phyloP scores from a whole-genome alignment of 1,284 basidiomycete species.

The Mycena sp. region DNA sequence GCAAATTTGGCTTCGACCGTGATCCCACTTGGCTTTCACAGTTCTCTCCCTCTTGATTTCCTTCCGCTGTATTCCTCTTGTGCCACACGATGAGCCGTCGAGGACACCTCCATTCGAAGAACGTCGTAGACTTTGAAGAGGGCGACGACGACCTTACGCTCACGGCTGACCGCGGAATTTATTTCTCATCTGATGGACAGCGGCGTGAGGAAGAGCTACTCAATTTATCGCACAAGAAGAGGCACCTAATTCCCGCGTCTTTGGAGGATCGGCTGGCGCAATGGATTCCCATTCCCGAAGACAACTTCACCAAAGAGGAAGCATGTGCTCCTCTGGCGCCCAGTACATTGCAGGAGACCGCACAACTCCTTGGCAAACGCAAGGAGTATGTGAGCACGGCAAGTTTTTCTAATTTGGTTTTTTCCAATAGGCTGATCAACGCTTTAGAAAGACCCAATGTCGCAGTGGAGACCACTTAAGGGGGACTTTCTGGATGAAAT shows the following conservation, averaged over 20 bases:
- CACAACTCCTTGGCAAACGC: constrained; percentile 7
- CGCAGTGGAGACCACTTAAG: background rate
- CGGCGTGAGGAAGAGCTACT: background rate
- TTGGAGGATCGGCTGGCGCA: background rate
- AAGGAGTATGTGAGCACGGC: constrained; percentile 16
- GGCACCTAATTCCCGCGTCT: background rate
- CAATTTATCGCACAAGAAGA: background rate
- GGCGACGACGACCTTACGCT: background rate
- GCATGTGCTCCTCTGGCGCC: background rate
- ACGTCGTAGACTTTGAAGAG: background rate
- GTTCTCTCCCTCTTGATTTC: too few species aligned
- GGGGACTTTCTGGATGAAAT: constrained; percentile 13
- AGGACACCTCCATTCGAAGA: background rate
- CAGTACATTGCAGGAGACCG: background rate
- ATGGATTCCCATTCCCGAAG: constrained; percentile 14
- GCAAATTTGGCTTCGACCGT: too few species aligned
- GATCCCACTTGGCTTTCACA: too few species aligned
- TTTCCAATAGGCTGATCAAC: background rate
- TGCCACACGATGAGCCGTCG: too few species aligned
- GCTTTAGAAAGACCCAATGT: constrained; percentile 5
- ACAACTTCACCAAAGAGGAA: background rate
- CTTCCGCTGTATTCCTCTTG: too few species aligned
- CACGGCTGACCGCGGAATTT: background rate
- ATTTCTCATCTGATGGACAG: background rate
- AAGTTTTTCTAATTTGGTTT: background rate